Evolutionary conservation across 352 stramenopile species (phyloP), one percentile per base, ranked within the genome.

Genomic region (Pythium angustatum): DNA sequence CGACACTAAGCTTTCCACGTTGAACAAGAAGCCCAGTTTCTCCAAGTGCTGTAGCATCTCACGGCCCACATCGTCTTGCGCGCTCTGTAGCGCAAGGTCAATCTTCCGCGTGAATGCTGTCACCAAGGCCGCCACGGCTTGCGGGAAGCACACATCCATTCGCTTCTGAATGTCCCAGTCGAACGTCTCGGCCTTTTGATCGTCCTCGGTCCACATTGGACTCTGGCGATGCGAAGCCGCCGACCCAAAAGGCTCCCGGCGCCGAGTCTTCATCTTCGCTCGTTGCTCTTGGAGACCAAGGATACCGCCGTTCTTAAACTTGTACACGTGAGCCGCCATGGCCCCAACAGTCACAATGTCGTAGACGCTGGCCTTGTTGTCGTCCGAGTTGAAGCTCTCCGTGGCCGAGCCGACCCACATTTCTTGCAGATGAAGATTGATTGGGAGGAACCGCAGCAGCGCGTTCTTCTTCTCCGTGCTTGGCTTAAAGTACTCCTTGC

Each of bases 261-360:
- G 73, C 2, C 83, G 81, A 10, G 81, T 64, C 43, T 90, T 90
- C 28, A 86, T 73, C 69, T 94, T 94, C 6, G 73, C 63, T 28
- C 87, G 77, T 52, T 91, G 81, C 41, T 91, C 77, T 45, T 92
- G 80, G 11, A 94, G 64, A 10, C 80, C 80, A 7, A 92, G 78
- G 47, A 95, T 85, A 14, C 87, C 87, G 15, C 87, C 87, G 60
- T 87, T 91, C 71, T 94, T 94, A 59, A 96, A 96, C 60, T 96
- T 94, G 72, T 94, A 93, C 44, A 94, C 71, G 62, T 94, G 85
- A 2, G 87, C 85, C 15, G 87, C 87, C 84, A 96, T 93, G 19
- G 87, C 87, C 5, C 87, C 87, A 10, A 96, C 87, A 0, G 87
- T 96, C 53, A 94, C 85, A 47, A 91, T 93, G 41, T 93, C 85